These are phyloP conservation scores for Diplodia corticola DNA, from an alignment of 2,329 filamentous ascomycete genomes.

Conservation along the genomic window DNA sequence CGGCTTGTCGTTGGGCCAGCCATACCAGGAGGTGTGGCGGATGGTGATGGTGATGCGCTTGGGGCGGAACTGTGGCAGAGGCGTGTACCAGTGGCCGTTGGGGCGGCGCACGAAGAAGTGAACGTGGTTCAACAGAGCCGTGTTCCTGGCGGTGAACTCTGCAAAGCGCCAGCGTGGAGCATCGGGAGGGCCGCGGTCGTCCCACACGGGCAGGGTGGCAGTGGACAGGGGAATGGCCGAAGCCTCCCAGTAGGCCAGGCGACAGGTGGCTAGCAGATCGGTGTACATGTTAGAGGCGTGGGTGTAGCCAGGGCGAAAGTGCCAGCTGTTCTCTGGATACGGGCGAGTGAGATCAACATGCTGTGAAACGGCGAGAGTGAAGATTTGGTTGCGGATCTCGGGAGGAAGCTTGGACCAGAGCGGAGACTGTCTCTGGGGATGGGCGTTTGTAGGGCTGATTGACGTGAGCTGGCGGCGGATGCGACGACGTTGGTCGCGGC, in stretches of 20 bases:
- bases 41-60: constrained; percentile 48
- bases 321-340: constrained; percentile 25
- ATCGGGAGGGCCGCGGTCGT: constrained; percentile 4
- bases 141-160: constrained; percentile 9
- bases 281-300: constrained; percentile 34
- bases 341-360: constrained; percentile 24
- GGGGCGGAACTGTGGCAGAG: constrained; percentile 35
- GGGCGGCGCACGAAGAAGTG: constrained; percentile 18
- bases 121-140: constrained; percentile 8
- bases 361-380: constrained; percentile 27
- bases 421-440: constrained; percentile 29
- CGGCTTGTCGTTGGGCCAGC: constrained; percentile 99
- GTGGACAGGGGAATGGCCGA: constrained; percentile 37
- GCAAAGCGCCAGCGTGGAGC: background rate
- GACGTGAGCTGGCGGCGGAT: constrained; percentile 26
- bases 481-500: background rate
- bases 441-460: constrained; percentile 28
- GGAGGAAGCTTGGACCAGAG: constrained; percentile 31
- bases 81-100: constrained; percentile 7
- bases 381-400: constrained; percentile 32
- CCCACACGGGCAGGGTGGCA: constrained; percentile 27
- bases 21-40: constrained; percentile 54
- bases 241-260: constrained; percentile 42
- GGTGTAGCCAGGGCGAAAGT: constrained; percentile 32
- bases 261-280: constrained; percentile 41